These are phyloP conservation scores for Kuraishia borneana DNA, from an alignment of 805 yeast genomes.

Conservation along the genomic window DNA sequence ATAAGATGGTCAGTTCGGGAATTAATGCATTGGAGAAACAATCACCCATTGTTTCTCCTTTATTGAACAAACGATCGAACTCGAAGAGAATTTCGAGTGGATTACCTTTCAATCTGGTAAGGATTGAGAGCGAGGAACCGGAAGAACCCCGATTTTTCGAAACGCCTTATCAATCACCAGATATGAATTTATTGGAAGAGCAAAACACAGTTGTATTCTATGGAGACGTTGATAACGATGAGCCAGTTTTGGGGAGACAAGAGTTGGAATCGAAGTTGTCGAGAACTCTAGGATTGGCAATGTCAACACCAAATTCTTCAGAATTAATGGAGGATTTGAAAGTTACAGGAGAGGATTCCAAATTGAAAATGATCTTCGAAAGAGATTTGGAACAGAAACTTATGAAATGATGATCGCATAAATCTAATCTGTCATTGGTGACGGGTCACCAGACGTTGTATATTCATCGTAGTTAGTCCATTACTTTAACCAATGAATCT, in stretches of 20 bases:
- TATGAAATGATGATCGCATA: not conserved
- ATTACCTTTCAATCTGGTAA: constrained; percentile 1
- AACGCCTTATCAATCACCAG: not conserved
- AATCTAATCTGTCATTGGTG: too few relatives aligned
- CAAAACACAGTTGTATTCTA: not conserved
- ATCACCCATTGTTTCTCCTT: not conserved
- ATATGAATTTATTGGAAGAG: not conserved
- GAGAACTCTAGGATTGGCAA: not conserved
- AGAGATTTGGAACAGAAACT: not conserved
- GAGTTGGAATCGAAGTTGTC: constrained; percentile 1
- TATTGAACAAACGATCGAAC: not conserved
- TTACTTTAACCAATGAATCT: too few relatives aligned
- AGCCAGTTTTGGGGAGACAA: not conserved
- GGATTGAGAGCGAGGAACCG: not conserved
- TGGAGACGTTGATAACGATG: not conserved
- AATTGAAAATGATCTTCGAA: not conserved
- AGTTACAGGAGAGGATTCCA: not conserved
- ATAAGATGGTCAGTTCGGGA: not conserved
- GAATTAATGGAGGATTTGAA: not conserved
- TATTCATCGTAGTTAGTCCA: too few relatives aligned
- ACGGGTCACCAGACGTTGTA: too few relatives aligned
- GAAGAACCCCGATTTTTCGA: not conserved
- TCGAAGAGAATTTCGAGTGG: constrained; percentile 1
- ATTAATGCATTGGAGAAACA: not conserved
- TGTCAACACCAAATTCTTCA: not conserved